Percentiles rank a stretch among this genome's conserved stretches.
phyloP scores from a whole-genome alignment of 1,284 basidiomycete species.

The Papiliotrema terrestris region DNA sequence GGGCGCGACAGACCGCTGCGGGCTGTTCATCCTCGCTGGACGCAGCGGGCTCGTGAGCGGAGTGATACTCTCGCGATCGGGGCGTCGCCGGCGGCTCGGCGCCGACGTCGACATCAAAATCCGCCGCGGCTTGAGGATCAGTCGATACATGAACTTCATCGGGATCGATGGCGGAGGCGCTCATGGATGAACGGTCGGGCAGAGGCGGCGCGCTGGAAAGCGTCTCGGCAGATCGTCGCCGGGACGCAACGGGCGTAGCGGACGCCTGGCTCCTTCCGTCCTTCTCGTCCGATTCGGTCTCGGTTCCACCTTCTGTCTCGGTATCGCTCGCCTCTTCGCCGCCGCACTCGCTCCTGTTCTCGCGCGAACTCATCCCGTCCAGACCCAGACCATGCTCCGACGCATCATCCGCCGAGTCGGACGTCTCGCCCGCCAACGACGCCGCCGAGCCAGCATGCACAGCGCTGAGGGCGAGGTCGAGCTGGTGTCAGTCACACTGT shows the following conservation, averaged over 20 bases:
- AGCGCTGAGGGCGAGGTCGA: conserved; percentile 19
- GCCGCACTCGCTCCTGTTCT: neutral
- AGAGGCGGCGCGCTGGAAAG: neutral
- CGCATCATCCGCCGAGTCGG: neutral
- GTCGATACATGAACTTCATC: neutral
- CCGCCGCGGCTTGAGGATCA: neutral
- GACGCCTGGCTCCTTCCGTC: neutral
- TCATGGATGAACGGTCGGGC: neutral
- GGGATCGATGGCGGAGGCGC: neutral
- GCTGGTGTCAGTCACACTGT: conserved; percentile 4
- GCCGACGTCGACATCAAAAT: neutral
- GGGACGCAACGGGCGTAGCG: conserved; percentile 1
- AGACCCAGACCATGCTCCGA: no score
- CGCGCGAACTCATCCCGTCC: neutral
- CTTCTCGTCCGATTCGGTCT: neutral
- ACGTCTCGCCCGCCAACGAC: neutral
- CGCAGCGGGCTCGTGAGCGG: neutral
- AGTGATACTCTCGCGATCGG: conserved; percentile 1
- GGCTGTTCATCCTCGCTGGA: neutral
- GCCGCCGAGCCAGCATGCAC: neutral
- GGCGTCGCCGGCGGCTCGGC: neutral
- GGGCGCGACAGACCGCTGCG: neutral
- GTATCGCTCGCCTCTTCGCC: no score
- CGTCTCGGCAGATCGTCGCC: neutral
- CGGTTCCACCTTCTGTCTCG: neutral